Percentiles rank a stretch among this genome's conserved stretches.
phyloP scores from a whole-genome alignment of 169 alveolate species.

The Eimeria acervulina region DNA sequence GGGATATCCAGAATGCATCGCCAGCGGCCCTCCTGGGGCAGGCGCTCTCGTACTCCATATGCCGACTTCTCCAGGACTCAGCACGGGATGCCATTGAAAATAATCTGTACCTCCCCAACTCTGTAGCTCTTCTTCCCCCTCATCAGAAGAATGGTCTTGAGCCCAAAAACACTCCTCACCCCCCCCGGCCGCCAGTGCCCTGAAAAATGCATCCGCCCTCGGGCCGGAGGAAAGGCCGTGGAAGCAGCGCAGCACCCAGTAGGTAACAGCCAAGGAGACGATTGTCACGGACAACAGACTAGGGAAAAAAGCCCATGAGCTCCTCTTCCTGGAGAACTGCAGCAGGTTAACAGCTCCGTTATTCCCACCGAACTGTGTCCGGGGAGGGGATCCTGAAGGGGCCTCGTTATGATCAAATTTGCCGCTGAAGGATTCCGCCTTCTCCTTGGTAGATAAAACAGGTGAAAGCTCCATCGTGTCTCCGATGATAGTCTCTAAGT shows the following conservation, averaged over 20 bases:
- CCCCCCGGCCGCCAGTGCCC: neutral
- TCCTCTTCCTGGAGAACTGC: neutral
- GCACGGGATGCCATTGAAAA: neutral
- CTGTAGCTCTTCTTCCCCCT: neutral
- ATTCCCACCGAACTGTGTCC: neutral
- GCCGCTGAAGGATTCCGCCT: neutral
- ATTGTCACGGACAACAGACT: neutral
- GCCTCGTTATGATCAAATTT: neutral
- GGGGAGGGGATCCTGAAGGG: neutral
- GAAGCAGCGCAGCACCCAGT: slow-evolving; percentile 14
- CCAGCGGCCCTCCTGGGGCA: neutral
- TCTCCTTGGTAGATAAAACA: neutral
- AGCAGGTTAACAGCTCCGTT: neutral
- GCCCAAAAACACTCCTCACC: neutral
- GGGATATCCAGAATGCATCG: neutral
- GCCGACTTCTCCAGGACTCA: neutral
- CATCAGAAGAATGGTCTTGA: neutral
- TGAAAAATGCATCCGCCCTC: neutral
- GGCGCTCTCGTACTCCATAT: neutral
- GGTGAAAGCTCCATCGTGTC: neutral
- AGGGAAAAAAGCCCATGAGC: neutral
- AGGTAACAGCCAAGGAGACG: neutral
- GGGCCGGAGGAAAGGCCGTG: neutral
- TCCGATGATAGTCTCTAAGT: neutral
- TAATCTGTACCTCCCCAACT: neutral